Evolutionary conservation across 768 basidiomycete genomes (phyloP), one percentile per base, ranked within the genome.

Genomic region (Pleurotus cornucopiae): DNA sequence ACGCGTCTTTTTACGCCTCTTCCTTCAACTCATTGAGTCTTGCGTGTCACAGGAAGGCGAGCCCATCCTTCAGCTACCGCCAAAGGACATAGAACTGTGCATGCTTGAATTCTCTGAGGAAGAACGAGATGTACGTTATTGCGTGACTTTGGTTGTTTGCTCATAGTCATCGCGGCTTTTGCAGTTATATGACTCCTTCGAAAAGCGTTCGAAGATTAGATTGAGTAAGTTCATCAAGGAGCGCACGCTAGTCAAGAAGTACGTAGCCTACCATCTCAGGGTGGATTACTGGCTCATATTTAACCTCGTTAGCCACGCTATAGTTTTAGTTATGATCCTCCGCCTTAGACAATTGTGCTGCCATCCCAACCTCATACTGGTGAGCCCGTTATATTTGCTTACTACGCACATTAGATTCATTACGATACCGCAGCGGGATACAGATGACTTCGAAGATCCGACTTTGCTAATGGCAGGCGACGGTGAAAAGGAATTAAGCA

Each of bases 191-290:
- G 76, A 84, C 59, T 72, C 71, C 9, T 80, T 85, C 46, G 85
- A 86, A 66, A 76, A 74, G 62, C 64, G 69, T 49, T 79, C 80
- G 3, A 80, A 80, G 63, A 73, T 86, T 20, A 73, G 73, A 18
- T 63, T 87, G 43, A 85, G 80, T 58, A 79, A 76, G 61, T 89
- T 84, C 68, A 78, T 88, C 62, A 76, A 74, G 21, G 78, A 78
- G 16, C 72, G 82, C n/a, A 88, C 86, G 0, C 72, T 91, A 4
- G 63, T 90, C 25, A 87, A 90, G 67, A 85, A 91, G 83, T 89
- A 64, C 38, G 81, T 74, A 30, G 3, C 46, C 52, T n/a, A 37
- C 30, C 16, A 4, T 38, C 49, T 23, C 18, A 48, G 43, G 12
- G 56, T 52, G 6, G 18, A 20, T 38, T 54, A 1, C 47, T 84